Base-by-base conservation (phyloP, 1,284 basidiomycete genomes). In the Ustilago curta region DNA sequence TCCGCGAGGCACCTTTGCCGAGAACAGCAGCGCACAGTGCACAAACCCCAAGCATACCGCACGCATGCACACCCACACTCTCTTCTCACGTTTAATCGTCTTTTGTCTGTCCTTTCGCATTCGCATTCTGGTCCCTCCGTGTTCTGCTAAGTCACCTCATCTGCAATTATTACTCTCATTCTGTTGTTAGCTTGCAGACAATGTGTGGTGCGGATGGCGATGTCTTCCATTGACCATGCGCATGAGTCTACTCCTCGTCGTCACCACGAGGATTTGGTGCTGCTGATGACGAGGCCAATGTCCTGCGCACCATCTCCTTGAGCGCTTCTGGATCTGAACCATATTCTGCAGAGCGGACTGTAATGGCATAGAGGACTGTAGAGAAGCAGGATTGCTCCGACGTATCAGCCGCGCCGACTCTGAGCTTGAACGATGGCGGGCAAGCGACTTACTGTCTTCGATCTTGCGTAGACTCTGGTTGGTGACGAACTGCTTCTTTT, bases 401-500 rank as follows among this genome's bases (percentile, higher is more conserved):
- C 27, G 8, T 12, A 37, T 39, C 32, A 43, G 35, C 8, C 3
- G 18, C 6, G 7, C 42, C 23, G 39, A 8, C 12, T 27, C 18
- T 23, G 1, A 44, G 14, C 16, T 8, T 14, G 21, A 44, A 21
- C 45, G 32, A n/a, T 29, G 27, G 12, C 35, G 14, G 14, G 12
- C 14, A 16, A 4, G 35, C 8, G 40, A 80, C 89, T 74, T 75
- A 95, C 95, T 93, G 80, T 92, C 90, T 88, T 99, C 96, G 61
- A 98, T 96, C 87, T 98, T 99, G 79, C 91, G 89, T 25, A 98
- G 87, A 11, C 93, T 95, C 73, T 93, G 90, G 4, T 89, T 87
- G 0, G 95, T 96, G 43, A 97, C 93, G 4, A 86, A 84, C 83
- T 97, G 94, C 86, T 99, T 98, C 86, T 93, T 95, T 50, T 88